These are phyloP conservation scores for Apiospora pterosperma DNA, from an alignment of 2,329 filamentous ascomycete genomes.

Conservation along the genomic window DNA sequence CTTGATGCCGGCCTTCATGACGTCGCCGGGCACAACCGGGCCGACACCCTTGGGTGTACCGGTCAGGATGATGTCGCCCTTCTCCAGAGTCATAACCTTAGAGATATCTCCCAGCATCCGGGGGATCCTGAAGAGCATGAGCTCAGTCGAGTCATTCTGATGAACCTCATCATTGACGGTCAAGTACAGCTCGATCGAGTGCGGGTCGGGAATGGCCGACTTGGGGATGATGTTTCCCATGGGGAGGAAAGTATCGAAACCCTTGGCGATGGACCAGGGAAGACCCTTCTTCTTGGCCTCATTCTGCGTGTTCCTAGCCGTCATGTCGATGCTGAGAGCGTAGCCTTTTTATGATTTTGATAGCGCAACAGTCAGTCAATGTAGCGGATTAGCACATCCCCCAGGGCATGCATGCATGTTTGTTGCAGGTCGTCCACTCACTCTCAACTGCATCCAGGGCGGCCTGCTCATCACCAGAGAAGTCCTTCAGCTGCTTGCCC, in stretches of 20 bases:
- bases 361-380: constrained; percentile 8
- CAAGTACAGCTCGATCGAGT: constrained; percentile 82
- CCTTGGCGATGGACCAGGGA: constrained; percentile 94
- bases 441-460: constrained; percentile 80
- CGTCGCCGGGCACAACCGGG: constrained; percentile 76
- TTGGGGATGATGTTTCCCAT: constrained; percentile 80
- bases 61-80: constrained; percentile 92
- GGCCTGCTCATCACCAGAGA: constrained; percentile 71
- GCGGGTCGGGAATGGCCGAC: constrained; percentile 76
- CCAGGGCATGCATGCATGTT: neutral
- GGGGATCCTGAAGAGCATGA: constrained; percentile 93
- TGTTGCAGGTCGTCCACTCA: constrained; percentile 33
- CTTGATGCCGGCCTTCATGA: constrained; percentile 79
- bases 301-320: constrained; percentile 89
- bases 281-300: constrained; percentile 97
- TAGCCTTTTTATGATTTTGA: constrained; percentile 75
- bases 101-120: constrained; percentile 87
- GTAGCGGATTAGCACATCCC: neutral
- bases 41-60: constrained; percentile 97
- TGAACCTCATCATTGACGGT: constrained; percentile 74
- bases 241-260: constrained; percentile 95
- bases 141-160: constrained; percentile 84
- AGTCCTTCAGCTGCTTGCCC: constrained; percentile 73
- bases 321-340: constrained; percentile 94
- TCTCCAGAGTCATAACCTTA: constrained; percentile 88